These are phyloP conservation scores for Rhododendron williamsianum DNA, from an alignment of 148 eudicot genomes.

Conservation along the genomic window DNA sequence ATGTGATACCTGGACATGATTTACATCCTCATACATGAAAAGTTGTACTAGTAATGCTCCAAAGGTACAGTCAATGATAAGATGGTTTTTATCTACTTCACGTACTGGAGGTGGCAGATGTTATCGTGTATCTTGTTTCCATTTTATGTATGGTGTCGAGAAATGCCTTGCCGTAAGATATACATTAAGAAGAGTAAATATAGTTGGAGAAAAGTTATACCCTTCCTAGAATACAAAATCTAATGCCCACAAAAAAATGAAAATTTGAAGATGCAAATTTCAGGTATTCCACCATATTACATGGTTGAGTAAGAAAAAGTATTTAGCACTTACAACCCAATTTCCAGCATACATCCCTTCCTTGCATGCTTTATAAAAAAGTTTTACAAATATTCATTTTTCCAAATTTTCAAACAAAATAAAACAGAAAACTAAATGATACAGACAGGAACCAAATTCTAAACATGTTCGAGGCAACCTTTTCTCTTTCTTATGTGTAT, in stretches of 20 bases:
- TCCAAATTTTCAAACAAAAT: neutral
- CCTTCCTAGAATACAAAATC: neutral
- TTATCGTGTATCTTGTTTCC: neutral
- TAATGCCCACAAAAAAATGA: neutral
- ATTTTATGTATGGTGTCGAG: neutral
- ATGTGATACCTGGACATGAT: slow-evolving; percentile 36
- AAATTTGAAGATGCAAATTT: neutral
- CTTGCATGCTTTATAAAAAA: no score
- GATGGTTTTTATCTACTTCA: neutral
- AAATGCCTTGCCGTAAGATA: neutral
- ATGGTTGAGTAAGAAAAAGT: neutral
- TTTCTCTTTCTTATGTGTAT: neutral
- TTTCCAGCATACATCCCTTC: neutral
- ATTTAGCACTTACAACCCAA: neutral
- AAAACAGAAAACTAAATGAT: neutral
- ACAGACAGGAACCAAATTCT: neutral
- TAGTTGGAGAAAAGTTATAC: neutral
- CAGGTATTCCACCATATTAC: neutral
- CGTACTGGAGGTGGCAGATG: neutral
- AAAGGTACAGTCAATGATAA: neutral
- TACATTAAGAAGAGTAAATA: neutral
- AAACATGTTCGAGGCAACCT: neutral
- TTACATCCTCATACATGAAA: neutral
- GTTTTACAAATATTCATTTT: neutral
- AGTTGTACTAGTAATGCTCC: neutral